phyloP scores from a whole-genome alignment of 495 filamentous ascomycete species.

The Clohesyomyces aquaticus region DNA sequence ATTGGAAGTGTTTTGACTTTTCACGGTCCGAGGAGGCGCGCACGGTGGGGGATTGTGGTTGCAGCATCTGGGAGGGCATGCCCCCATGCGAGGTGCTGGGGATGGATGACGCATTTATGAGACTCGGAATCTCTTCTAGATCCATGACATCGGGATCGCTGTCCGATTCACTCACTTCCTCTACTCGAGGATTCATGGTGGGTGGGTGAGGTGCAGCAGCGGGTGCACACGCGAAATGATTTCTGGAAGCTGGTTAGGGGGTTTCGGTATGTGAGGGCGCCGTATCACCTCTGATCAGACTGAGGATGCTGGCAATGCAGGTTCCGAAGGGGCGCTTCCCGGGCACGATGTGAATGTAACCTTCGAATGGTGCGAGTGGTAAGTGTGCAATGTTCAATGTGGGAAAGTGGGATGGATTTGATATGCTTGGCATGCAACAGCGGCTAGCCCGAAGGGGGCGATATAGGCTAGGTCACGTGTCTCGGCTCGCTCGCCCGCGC shows the following conservation, averaged over 20 bases:
- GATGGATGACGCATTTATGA: conserved; percentile 50
- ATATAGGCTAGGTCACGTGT: background rate
- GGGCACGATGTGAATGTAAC: no score
- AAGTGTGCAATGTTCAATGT: background rate
- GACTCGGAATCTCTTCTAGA: conserved; percentile 57
- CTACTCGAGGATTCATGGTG: conserved; percentile 82
- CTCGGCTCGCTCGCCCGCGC: background rate
- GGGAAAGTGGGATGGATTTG: background rate
- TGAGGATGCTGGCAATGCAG: no score
- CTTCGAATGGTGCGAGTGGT: no score
- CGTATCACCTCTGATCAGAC: background rate
- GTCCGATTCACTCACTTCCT: conserved; percentile 85
- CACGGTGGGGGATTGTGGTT: conserved; percentile 34
- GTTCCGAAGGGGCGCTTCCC: no score
- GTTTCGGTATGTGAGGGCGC: no score
- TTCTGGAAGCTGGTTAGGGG: no score
- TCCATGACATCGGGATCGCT: conserved; percentile 67
- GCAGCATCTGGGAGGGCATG: conserved; percentile 40
- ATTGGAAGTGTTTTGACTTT: conserved; percentile 76
- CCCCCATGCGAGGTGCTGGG: conserved; percentile 34
- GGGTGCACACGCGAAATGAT: no score
- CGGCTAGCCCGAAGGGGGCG: no score
- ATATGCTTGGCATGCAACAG: no score
- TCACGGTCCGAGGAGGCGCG: conserved; percentile 51
- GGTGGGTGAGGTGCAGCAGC: background rate